Evolutionary conservation across 257 asterid species (phyloP).

Genomic region (Thymus quinquecostatus): DNA sequence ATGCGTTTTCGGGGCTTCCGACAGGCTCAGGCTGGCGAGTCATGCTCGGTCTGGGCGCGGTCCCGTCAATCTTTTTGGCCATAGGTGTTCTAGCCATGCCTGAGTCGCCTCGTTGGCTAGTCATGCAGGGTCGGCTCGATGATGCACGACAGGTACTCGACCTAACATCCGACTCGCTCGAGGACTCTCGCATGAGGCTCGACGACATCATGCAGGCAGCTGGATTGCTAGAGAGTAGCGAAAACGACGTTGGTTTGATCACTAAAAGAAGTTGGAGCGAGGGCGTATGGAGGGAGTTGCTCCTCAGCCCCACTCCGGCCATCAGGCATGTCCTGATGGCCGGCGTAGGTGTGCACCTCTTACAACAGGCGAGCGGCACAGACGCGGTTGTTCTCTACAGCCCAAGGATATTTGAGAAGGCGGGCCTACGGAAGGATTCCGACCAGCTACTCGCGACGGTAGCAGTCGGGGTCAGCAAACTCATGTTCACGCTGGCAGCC

Average conservation of each 20-base stretch:
- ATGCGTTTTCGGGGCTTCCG: constrained; percentile 35
- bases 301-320: constrained; percentile 40
- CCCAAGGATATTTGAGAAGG: constrained; percentile 39
- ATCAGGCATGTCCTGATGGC: constrained; percentile 37
- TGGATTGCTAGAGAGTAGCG: constrained; percentile 21
- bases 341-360: constrained; percentile 41
- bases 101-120: constrained; percentile 50
- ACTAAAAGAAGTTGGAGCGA: constrained; percentile 15
- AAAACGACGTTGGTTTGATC: constrained; percentile 23
- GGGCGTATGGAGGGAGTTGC: constrained; percentile 44
- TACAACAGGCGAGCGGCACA: constrained; percentile 43
- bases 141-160: constrained; percentile 38
- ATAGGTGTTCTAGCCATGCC: constrained; percentile 41
- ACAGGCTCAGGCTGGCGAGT: constrained; percentile 41
- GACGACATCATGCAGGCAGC: constrained; percentile 38
- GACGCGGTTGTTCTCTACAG: constrained; percentile 45
- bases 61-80: constrained; percentile 39
- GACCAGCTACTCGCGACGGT: constrained; percentile 44
- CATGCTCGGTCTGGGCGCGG: constrained; percentile 45
- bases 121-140: constrained; percentile 42
- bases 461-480: constrained; percentile 42
- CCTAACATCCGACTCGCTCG: constrained; percentile 36
- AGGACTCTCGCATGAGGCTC: constrained; percentile 34
- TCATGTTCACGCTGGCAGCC: constrained; percentile 32
- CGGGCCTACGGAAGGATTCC: constrained; percentile 30